These are phyloP conservation scores for Nectriaceae sp. DNA, from an alignment of 2,329 filamentous ascomycete genomes.

Conservation along the genomic window DNA sequence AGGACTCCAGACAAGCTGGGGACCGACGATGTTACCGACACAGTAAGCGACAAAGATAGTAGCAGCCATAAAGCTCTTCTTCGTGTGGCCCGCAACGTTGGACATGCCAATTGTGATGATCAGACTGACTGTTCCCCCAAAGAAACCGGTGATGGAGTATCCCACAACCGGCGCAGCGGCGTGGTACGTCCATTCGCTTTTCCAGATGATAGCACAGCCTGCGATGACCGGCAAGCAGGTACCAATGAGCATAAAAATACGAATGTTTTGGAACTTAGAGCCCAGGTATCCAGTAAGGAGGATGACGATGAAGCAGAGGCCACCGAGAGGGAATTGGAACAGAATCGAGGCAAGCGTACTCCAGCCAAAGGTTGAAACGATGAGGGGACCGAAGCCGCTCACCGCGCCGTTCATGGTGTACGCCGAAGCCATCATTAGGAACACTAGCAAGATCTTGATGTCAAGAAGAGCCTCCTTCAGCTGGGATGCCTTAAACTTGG, in stretches of 20 bases:
- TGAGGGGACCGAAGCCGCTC: conserved; percentile 69
- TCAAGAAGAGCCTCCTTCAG: conserved; percentile 60
- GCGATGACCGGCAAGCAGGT: conserved; percentile 75
- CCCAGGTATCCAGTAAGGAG: conserved; percentile 66
- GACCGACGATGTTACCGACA: conserved; percentile 75
- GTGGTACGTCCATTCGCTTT: conserved; percentile 62
- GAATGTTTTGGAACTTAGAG: conserved; percentile 60
- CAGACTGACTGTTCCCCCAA: conserved; percentile 68
- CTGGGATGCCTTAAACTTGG: conserved; percentile 60
- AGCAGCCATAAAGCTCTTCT: conserved; percentile 76
- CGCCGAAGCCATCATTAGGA: conserved; percentile 69
- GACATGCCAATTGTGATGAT: conserved; percentile 56
- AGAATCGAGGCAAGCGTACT: conserved; percentile 65
- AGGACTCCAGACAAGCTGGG: conserved; percentile 69
- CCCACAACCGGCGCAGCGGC: conserved; percentile 68
- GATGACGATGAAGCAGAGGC: conserved; percentile 67
- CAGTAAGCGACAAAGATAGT: conserved; percentile 77
- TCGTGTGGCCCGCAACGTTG: conserved; percentile 75
- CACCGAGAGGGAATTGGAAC: conserved; percentile 74
- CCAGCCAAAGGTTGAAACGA: conserved; percentile 72
- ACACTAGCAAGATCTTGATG: conserved; percentile 63
- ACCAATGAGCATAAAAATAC: conserved; percentile 63
- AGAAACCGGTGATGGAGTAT: conserved; percentile 73
- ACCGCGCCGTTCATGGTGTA: conserved; percentile 74
- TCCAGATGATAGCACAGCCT: conserved; percentile 76